Base-by-base conservation (phyloP, 345 rosid genomes). In the Corchorus olitorius region DNA sequence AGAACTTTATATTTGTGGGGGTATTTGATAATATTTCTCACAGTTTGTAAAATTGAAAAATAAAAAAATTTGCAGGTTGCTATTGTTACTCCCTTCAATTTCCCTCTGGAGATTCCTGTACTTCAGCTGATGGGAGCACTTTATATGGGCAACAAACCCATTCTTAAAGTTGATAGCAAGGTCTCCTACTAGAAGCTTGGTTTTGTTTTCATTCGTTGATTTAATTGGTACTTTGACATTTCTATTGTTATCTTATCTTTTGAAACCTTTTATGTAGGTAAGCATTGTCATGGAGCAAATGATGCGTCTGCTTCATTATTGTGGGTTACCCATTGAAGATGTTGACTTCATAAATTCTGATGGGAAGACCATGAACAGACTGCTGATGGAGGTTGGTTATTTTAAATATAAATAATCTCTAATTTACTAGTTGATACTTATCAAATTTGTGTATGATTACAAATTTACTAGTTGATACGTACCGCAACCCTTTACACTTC, bases 81-180 rank as follows among this genome's bases (percentile, higher is more conserved):
- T 4, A 89, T 96, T 80, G 76, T 96, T 72, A 96, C 99, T 55
- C 99, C 99, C 33, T 96, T 96, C 86, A 96, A 96, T 82, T 96
- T 96, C 75, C 98, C 99, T 10, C 85, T 96, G 37, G 99, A 96
- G 92, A 96, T 96, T 85, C 99, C 99, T 0, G 82, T 89, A 52
- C 97, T 96, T 84, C 99, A 96, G 86, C 56, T 96, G 87, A 92
- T 96, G 99, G 99, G 98, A 65, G 97, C 99, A 46, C 83, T 96
- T 63, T 96, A 92, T 74, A 94, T 96, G 99, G 99, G 99, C 76
- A 96, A 96, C 90, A 96, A 96, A 80, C 97, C 98, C 39, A 70
- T 92, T 78, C 91, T 93, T 59, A 96, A 96, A 84, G 99, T 93
- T 67, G 99, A 96, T 81, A 90, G 97, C 89, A 93, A 96, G 99